Base-by-base conservation (phyloP, 345 rosid genomes). In the Citrus reticulata region DNA sequence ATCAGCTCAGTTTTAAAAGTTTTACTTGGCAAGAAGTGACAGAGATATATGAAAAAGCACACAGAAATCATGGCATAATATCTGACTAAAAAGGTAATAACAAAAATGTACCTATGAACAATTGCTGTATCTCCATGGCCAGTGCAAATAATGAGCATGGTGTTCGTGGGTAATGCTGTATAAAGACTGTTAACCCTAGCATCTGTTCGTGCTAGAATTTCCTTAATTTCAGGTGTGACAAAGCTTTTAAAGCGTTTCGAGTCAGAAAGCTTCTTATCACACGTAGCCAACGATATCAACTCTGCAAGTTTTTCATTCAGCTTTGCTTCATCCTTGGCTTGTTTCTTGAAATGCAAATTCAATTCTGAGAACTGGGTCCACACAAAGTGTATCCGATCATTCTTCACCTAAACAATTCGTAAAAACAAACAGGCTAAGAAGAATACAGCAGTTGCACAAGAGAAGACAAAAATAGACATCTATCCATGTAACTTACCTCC, bases 51-150 rank as follows among this genome's bases (percentile, higher is more conserved):
- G 37, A 10, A 40, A 51, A 46, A 14, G 51, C 25, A 49, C 6
- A 73, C 19, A 80, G 29, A 76, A 58, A 54, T 39, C 49, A 29
- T 2, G 42, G 46, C 51, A 42, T 72, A 32, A 14, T 34, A 32
- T 16, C 19, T 19, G 40, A 59, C 10, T 60, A 20, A 35, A 22
- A 35, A 37, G 29, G 59, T 20, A 32, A 14, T 6, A 67, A 40
- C 2, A 34, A 25, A 60, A 24, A 70, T 85, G 40, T 76, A 95
- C 99, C 97, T 92, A 76, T 90, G 88, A 68, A 94, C 97, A 70
- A 86, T 81, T 58, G 97, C 93, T 14, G 86, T 96, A 87, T 96
- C 95, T 78, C 99, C 99, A 80, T 94, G 99, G 71, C 98, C 99
- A 0, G 99, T 92, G 90, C 97, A 96, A 81, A 96, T 85, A 84